These are phyloP conservation scores for Arthrobotrys sphaeroides DNA, from an alignment of 2,329 filamentous ascomycete species.

Conservation along the genomic window DNA sequence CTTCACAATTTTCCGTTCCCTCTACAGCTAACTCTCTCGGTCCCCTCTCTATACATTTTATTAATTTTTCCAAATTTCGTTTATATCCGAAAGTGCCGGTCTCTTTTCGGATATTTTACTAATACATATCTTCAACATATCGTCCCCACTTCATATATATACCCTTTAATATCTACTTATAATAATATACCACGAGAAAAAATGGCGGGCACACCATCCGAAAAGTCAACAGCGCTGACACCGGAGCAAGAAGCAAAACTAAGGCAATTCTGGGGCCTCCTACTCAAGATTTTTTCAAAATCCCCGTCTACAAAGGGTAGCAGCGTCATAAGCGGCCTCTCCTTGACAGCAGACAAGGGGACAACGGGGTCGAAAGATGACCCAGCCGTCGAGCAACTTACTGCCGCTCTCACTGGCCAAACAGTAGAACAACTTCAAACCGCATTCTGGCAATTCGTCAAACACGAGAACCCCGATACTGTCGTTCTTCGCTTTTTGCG, in stretches of 20 bases:
- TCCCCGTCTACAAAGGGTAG: not conserved
- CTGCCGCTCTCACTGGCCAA: not conserved
- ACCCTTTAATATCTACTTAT: too few species aligned
- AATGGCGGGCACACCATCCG: not conserved
- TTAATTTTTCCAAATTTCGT: too few species aligned
- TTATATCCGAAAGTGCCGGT: too few species aligned
- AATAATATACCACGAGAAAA: too few species aligned
- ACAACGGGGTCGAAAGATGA: not conserved
- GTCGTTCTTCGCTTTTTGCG: conserved; percentile 83
- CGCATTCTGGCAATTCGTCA: conserved; percentile 61
- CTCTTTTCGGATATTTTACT: too few species aligned
- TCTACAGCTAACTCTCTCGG: too few species aligned
- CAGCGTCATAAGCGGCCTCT: not conserved
- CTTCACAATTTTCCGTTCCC: too few species aligned
- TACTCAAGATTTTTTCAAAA: not conserved
- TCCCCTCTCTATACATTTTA: too few species aligned
- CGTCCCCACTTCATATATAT: too few species aligned
- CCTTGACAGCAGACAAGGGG: not conserved
- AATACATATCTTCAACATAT: too few species aligned
- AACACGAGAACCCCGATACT: conserved; percentile 91
- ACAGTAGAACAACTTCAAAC: not conserved
- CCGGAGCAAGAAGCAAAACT: not conserved
- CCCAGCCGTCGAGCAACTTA: not conserved
- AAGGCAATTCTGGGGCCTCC: not conserved
- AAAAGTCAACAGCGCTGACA: not conserved